Conservation (phyloP, 192 early-diverging fungal species). For the Chytriomyces confervae region DNA sequence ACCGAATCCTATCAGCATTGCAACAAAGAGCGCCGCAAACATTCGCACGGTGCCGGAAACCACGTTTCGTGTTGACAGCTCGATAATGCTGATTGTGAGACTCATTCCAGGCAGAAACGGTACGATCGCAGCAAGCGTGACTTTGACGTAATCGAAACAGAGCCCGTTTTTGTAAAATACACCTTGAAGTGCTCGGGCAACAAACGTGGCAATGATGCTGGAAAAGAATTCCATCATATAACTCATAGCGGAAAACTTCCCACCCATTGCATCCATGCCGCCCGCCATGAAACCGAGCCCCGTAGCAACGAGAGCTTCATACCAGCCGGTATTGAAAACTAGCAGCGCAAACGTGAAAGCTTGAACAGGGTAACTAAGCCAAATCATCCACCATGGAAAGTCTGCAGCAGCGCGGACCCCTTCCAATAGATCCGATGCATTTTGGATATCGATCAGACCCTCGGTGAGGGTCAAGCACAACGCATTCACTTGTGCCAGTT, state of each 20-base stretch:
- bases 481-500: conserved; percentile 53
- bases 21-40: conserved; percentile 78
- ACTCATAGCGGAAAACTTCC: conserved; percentile 30
- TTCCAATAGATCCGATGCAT: conserved; percentile 39
- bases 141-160: conserved; percentile 32
- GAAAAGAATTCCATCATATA: conserved; percentile 52
- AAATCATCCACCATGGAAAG: conserved; percentile 20
- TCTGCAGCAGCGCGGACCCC: conserved; percentile 32
- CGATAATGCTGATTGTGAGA: conserved; percentile 84
- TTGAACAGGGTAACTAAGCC: conserved; percentile 45
- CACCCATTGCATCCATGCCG: conserved; percentile 26
- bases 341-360: conserved; percentile 44
- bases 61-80: conserved; percentile 86
- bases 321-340: conserved; percentile 48
- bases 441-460: conserved; percentile 39
- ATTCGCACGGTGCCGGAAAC: conserved; percentile 84
- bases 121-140: conserved; percentile 43
- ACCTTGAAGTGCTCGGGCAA: conserved; percentile 34
- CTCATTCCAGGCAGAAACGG: conserved; percentile 69
- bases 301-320: conserved; percentile 43
- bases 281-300: conserved; percentile 46
- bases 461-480: conserved; percentile 40
- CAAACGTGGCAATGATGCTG: conserved; percentile 33
- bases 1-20: conserved; percentile 63
- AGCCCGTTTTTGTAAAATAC: background rate